These are phyloP conservation scores for Metschnikowia borealis DNA, from an alignment of 805 yeast genomes.

Conservation along the genomic window DNA sequence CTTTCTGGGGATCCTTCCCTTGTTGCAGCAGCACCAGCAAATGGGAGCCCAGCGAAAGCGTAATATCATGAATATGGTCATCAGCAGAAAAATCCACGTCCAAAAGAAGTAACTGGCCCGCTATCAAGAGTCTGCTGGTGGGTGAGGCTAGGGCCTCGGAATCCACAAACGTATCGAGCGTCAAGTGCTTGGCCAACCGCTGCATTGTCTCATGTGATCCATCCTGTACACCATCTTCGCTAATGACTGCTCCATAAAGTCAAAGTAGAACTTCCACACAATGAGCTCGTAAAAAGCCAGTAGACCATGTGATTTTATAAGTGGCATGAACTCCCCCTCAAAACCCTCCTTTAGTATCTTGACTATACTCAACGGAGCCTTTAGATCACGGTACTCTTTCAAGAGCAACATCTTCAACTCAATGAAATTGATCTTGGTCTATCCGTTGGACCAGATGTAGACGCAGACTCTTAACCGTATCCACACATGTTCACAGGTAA, in stretches of 20 bases:
- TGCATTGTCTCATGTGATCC: constrained; percentile 27
- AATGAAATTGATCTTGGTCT: constrained; percentile 20
- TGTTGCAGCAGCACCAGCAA: background rate
- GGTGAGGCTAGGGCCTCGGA: constrained; percentile 24
- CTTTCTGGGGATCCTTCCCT: too few relatives aligned
- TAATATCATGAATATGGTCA: constrained; percentile 23
- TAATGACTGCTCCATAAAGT: constrained; percentile 23
- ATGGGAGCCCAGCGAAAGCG: constrained; percentile 36
- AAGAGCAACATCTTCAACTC: constrained; percentile 31
- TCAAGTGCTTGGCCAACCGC: constrained; percentile 37
- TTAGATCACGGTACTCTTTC: constrained; percentile 34
- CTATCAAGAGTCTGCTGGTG: constrained; percentile 32
- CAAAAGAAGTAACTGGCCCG: constrained; percentile 37
- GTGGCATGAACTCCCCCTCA: constrained; percentile 21
- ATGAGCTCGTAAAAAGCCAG: constrained; percentile 38
- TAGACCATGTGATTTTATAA: constrained; percentile 20
- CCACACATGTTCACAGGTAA: too few relatives aligned
- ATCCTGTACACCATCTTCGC: constrained; percentile 21
- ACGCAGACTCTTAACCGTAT: too few relatives aligned
- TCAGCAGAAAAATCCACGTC: constrained; percentile 36
- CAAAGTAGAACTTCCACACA: constrained; percentile 40
- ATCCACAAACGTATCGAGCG: constrained; percentile 41
- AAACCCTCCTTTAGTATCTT: constrained; percentile 29
- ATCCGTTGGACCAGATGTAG: too few relatives aligned
- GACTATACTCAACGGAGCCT: constrained; percentile 29